phyloP scores from a whole-genome alignment of 495 filamentous ascomycete genomes.

The Geopyxis carbonaria region DNA sequence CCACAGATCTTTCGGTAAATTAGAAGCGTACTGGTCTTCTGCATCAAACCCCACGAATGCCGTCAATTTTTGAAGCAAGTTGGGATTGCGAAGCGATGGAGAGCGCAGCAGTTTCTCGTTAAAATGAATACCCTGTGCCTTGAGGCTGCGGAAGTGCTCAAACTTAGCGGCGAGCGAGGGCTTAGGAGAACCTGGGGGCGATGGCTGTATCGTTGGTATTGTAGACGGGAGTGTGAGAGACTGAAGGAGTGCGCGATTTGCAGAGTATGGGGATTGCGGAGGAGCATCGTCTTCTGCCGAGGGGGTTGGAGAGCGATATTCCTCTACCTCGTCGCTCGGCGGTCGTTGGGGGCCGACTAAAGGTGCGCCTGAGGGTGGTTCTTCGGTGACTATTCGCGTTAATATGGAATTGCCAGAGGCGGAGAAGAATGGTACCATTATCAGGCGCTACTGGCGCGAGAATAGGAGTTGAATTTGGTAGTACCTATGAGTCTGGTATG shows the following conservation, averaged over 20 bases:
- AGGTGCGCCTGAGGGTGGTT: constrained; percentile 7
- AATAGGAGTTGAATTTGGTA: background rate
- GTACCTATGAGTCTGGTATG: constrained; percentile 15
- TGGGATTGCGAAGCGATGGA: constrained; percentile 62
- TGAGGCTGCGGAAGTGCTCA: constrained; percentile 65
- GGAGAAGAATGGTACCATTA: background rate
- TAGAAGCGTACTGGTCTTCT: constrained; percentile 56
- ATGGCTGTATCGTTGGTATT: constrained; percentile 56
- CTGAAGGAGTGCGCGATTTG: constrained; percentile 48
- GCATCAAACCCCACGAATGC: constrained; percentile 58
- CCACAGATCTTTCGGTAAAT: constrained; percentile 50
- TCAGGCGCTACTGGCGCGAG: background rate
- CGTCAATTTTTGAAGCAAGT: constrained; percentile 59
- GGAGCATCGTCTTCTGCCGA: constrained; percentile 8
- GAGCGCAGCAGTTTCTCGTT: constrained; percentile 62
- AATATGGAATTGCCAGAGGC: background rate
- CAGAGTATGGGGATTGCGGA: constrained; percentile 52
- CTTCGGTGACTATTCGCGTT: background rate
- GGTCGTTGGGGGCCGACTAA: constrained; percentile 18
- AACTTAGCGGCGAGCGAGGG: constrained; percentile 44
- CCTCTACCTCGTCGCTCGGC: constrained; percentile 1
- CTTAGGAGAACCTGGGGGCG: constrained; percentile 61
- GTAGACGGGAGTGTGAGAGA: constrained; percentile 61
- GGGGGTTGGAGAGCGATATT: background rate
- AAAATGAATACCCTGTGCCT: constrained; percentile 77